These are phyloP conservation scores for Eucalyptus regnans DNA, from an alignment of 345 rosid genomes.

Conservation along the genomic window DNA sequence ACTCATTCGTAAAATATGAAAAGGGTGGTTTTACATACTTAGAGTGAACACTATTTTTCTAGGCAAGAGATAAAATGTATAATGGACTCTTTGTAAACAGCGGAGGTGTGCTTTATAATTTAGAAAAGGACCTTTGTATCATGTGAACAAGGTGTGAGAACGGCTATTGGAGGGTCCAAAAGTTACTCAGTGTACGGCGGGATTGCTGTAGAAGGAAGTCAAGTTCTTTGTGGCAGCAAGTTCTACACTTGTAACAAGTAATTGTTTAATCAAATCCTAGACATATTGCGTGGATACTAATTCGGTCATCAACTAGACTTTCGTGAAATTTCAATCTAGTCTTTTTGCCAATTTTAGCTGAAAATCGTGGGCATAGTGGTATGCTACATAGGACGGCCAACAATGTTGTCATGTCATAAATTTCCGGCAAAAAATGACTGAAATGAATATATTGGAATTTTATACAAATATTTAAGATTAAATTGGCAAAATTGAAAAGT, in stretches of 20 bases:
- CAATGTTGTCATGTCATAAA: fast-evolving
- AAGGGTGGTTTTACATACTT: background rate
- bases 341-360: no score
- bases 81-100: background rate
- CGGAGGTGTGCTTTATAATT: background rate
- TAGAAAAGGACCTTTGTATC: background rate
- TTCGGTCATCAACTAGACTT: fast-evolving
- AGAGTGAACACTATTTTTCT: background rate
- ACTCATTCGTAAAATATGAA: background rate
- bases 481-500: no score
- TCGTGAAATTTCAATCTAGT: no score
- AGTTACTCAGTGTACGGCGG: background rate
- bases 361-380: no score
- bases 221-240: fast-evolving
- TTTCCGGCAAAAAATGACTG: no score
- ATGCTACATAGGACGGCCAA: no score
- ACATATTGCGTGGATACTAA: no score
- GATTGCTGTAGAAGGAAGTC: background rate
- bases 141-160: background rate
- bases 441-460: no score
- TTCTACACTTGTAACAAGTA: background rate
- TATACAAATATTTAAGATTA: fast-evolving
- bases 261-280: no score
- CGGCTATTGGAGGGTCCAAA: no score
- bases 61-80: background rate